These are phyloP conservation scores for Podochytrium sp. DNA, from an alignment of 192 early-diverging fungal genomes.

Conservation along the genomic window DNA sequence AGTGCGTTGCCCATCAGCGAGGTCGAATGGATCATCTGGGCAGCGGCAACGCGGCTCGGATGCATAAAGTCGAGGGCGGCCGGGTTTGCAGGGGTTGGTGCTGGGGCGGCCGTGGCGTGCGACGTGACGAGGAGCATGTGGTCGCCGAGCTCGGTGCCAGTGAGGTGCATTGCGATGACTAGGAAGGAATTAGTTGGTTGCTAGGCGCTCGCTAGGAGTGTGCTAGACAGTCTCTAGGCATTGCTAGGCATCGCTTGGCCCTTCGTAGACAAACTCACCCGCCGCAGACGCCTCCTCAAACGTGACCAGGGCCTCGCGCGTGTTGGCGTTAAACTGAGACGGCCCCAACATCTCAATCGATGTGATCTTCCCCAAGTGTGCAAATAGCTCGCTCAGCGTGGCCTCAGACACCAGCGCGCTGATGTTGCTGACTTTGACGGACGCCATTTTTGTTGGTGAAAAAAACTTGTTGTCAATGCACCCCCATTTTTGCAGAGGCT, in stretches of 20 bases:
- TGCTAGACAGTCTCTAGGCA: too few species aligned
- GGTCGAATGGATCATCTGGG: slow-evolving; percentile 46
- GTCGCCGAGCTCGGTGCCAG: slow-evolving; percentile 71
- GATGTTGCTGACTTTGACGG: slow-evolving; percentile 74
- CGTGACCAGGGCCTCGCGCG: slow-evolving; percentile 65
- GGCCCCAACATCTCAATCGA: slow-evolving; percentile 43
- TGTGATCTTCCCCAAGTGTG: slow-evolving; percentile 58
- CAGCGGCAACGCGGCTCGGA: slow-evolving; percentile 8
- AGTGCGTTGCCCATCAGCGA: slow-evolving; percentile 46
- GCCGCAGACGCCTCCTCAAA: slow-evolving; percentile 56
- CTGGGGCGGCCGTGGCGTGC: slow-evolving; percentile 11
- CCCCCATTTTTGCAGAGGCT: too few species aligned
- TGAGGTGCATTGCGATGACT: slow-evolving; percentile 60
- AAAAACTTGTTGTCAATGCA: too few species aligned
- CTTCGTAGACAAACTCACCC: too few species aligned
- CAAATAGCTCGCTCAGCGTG: slow-evolving; percentile 62
- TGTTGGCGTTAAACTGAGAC: slow-evolving; percentile 39
- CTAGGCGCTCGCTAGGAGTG: too few species aligned
- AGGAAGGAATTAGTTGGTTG: too few species aligned
- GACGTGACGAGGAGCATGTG: slow-evolving; percentile 17
- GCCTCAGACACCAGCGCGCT: slow-evolving; percentile 59
- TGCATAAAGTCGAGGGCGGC: slow-evolving; percentile 10
- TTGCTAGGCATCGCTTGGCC: too few species aligned
- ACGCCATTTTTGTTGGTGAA: too few species aligned
- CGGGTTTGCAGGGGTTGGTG: slow-evolving; percentile 11